phyloP scores from a whole-genome alignment of 805 yeast species.

The Naumovozyma baii region DNA sequence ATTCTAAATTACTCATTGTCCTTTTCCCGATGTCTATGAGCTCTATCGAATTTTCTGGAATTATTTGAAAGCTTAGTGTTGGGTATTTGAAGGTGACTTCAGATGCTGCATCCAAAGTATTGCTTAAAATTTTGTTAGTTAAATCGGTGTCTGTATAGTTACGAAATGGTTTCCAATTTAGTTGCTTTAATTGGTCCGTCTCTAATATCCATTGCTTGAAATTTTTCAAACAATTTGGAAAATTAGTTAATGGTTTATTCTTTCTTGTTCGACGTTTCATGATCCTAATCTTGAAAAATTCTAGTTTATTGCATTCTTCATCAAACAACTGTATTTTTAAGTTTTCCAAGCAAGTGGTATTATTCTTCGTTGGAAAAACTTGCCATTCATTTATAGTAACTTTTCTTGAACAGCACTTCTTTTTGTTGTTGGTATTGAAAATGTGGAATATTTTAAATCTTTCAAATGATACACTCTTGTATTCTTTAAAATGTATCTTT shows the following conservation, averaged over 20 bases:
- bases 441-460: background rate
- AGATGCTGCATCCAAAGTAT: too few species aligned
- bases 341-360: constrained; percentile 1
- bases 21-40: constrained; percentile 9
- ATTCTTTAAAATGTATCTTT: background rate
- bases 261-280: background rate
- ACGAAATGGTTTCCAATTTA: constrained; percentile 19
- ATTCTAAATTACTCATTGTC: constrained; percentile 5
- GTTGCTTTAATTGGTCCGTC: constrained; percentile 5
- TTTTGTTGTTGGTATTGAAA: background rate
- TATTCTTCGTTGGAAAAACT: background rate
- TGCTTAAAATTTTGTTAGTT: too few species aligned
- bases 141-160: background rate
- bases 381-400: background rate
- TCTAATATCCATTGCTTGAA: constrained; percentile 12
- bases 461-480: background rate
- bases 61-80: too few species aligned
- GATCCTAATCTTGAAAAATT: constrained; percentile 10
- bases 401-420: too few species aligned
- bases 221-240: background rate
- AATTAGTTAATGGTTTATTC: background rate
- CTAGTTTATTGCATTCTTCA: constrained; percentile 12
- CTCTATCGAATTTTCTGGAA: constrained; percentile 8
- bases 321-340: constrained; percentile 8
- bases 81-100: too few species aligned